These are phyloP conservation scores for Aspergillus fijiensis DNA, from an alignment of 2,329 filamentous ascomycete species.

Conservation along the genomic window DNA sequence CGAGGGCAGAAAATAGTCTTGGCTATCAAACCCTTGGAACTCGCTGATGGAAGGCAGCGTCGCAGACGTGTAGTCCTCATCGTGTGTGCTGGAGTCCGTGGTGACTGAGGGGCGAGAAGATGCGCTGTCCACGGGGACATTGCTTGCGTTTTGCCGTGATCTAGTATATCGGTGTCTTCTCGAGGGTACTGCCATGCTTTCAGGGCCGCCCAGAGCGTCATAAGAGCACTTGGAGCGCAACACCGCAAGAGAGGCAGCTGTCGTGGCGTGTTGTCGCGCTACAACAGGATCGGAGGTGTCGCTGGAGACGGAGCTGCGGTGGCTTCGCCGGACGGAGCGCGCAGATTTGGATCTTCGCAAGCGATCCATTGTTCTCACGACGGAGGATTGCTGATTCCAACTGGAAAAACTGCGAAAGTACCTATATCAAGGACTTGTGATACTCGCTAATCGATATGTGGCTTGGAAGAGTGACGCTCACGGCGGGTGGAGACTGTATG, in stretches of 20 bases:
- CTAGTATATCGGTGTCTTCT: constrained; percentile 24
- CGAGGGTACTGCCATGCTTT: constrained; percentile 26
- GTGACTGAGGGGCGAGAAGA: constrained; percentile 10
- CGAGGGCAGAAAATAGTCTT: constrained; percentile 43
- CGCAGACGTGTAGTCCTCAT: constrained; percentile 16
- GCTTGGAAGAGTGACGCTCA: not conserved
- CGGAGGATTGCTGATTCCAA: constrained; percentile 1
- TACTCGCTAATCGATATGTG: not conserved
- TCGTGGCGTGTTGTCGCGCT: constrained; percentile 37
- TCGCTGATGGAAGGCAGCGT: constrained; percentile 32
- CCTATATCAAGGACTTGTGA: not conserved
- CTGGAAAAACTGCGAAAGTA: constrained; percentile 11
- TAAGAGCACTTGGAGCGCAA: constrained; percentile 34
- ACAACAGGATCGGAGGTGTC: constrained; percentile 32
- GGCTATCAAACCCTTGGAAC: constrained; percentile 34
- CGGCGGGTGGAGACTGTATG: not conserved
- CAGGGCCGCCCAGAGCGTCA: constrained; percentile 30
- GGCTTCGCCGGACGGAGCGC: constrained; percentile 36
- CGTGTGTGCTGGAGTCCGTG: not conserved
- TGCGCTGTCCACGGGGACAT: constrained; percentile 9
- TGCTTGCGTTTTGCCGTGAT: constrained; percentile 14
- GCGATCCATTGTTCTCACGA: constrained; percentile 23
- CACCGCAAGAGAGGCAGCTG: constrained; percentile 47
- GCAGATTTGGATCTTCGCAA: constrained; percentile 42
- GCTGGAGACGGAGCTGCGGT: constrained; percentile 20